Percentiles rank a stretch among this genome's conserved stretches.
These are phyloP conservation scores for Eimeria brunetti DNA, from an alignment of 169 alveolate genomes.

Conservation along the genomic window DNA sequence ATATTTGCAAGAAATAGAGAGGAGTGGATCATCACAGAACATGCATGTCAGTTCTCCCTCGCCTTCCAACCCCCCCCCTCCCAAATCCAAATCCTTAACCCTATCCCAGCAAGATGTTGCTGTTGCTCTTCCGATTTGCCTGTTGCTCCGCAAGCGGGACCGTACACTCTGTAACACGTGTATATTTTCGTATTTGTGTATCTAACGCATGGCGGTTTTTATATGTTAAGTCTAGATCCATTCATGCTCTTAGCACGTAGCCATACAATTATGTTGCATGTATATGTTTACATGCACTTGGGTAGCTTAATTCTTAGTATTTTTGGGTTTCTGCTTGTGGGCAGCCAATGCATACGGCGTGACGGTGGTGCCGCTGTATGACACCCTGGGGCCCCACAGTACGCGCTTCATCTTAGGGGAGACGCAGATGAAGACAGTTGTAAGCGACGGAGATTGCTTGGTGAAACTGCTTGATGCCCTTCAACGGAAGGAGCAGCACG, in stretches of 20 bases:
- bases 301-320: no score
- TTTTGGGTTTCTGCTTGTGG: neutral
- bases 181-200: no score
- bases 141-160: neutral
- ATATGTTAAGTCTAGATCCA: no score
- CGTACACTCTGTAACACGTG: neutral
- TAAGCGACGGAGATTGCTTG: constrained; percentile 57
- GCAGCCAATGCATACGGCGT: constrained; percentile 80
- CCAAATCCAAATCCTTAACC: neutral
- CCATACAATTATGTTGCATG: no score
- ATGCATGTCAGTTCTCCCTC: constrained; percentile 80
- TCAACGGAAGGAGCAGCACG: constrained; percentile 9
- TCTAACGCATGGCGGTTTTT: no score
- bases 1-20: constrained; percentile 90
- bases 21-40: constrained; percentile 92
- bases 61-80: neutral
- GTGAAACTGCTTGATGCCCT: constrained; percentile 51
- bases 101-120: neutral
- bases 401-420: constrained; percentile 53
- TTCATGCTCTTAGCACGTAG: no score
- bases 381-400: constrained; percentile 82
- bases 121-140: neutral
- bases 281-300: neutral
- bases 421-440: constrained; percentile 78
- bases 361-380: constrained; percentile 81